Evolutionary conservation across 2,329 filamentous ascomycete genomes (phyloP).

Genomic region (Microsporum ferrugineum): DNA sequence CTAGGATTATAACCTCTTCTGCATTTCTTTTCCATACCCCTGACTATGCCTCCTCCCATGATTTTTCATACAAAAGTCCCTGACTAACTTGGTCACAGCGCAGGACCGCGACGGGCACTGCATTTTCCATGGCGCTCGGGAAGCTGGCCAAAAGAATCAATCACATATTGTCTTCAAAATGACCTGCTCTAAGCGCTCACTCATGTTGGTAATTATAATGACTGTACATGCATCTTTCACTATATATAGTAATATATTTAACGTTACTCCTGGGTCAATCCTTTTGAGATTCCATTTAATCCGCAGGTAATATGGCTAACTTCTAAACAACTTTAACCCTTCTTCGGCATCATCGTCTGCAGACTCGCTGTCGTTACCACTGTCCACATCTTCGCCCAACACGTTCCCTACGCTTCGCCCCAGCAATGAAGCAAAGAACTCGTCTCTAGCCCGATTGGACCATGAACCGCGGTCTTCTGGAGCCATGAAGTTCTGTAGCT

Average conservation of each 20-base stretch:
- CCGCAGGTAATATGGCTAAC: constrained; percentile 1
- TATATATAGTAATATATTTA: not conserved
- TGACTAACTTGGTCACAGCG: constrained; percentile 3
- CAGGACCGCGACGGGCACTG: constrained; percentile 2
- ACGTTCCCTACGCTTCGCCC: constrained; percentile 52
- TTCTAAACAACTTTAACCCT: constrained; percentile 27
- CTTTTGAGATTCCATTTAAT: not conserved
- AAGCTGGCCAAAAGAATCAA: not conserved
- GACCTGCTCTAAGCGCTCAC: constrained; percentile 3
- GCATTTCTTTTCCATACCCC: not conserved
- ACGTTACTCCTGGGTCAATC: not conserved
- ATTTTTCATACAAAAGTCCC: not conserved
- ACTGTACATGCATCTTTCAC: not conserved
- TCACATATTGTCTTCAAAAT: not conserved
- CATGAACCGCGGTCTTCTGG: constrained; percentile 70
- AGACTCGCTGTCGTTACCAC: constrained; percentile 8
- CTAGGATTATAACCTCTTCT: constrained; percentile 13
- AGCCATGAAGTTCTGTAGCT: constrained; percentile 96
- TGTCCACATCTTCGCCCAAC: constrained; percentile 47
- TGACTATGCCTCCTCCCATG: not conserved
- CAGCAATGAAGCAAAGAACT: constrained; percentile 63
- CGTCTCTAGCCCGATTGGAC: constrained; percentile 67
- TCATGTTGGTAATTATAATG: constrained; percentile 4
- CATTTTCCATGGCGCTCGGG: not conserved
- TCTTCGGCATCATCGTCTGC: constrained; percentile 18